These are phyloP conservation scores for Phytophthora agathidicida DNA, from an alignment of 352 stramenopile species.

Conservation along the genomic window DNA sequence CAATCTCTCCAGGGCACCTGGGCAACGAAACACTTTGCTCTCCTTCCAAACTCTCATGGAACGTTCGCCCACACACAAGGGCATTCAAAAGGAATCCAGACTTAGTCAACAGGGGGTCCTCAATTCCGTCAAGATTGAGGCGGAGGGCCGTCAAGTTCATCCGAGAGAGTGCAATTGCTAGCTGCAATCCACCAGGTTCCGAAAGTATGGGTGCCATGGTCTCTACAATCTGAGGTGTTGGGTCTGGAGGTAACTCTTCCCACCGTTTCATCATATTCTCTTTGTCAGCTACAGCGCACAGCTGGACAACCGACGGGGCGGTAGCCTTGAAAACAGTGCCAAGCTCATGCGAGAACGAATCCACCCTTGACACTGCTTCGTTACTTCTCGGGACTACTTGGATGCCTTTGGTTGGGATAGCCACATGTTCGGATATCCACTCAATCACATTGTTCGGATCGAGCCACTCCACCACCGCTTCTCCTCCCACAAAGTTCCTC, in stretches of 20 bases:
- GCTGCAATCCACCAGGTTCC: background rate
- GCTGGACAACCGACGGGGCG: constrained; percentile 12
- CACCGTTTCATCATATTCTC: constrained; percentile 4
- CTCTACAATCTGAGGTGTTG: background rate
- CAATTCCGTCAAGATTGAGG: constrained; percentile 13
- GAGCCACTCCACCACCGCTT: constrained; percentile 5
- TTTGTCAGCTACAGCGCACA: constrained; percentile 7
- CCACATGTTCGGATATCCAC: constrained; percentile 18
- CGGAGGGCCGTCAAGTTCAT: constrained; percentile 13
- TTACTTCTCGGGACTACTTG: background rate
- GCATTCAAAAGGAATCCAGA: constrained; percentile 3
- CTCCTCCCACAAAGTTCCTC: constrained; percentile 5
- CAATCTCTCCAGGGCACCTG: background rate
- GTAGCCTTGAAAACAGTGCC: background rate
- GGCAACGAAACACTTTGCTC: background rate
- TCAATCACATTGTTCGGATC: constrained; percentile 2
- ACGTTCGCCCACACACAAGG: background rate
- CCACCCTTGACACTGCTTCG: no score
- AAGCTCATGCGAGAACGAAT: background rate
- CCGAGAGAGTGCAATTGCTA: constrained; percentile 2
- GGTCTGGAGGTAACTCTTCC: background rate
- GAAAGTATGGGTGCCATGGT: constrained; percentile 14
- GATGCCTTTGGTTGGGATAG: constrained; percentile 13
- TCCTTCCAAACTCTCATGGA: background rate
- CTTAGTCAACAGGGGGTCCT: background rate